Evolutionary conservation across 306 rosid species (phyloP), one percentile per base, ranked within the genome.

Genomic region (Pyrus bretschneideri): DNA sequence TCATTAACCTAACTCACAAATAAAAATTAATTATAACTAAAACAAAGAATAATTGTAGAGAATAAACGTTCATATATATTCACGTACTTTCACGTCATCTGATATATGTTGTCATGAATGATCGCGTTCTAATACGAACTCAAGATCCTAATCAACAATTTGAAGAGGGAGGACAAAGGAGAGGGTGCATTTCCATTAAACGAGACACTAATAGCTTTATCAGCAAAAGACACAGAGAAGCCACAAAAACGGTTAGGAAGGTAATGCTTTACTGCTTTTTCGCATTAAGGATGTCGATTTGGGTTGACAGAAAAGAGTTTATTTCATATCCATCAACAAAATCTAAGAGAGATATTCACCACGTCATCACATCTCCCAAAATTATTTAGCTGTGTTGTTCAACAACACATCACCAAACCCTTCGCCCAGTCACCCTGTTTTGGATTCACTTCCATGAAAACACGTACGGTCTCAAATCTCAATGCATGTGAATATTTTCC

Each of bases 331-430:
- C 67, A 71, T 62, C 38, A 78, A 78, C 76, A 70, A 78, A 70
- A 78, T 78, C 71, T 25, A 17, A 22, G 60, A 23, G 25, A 54
- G 54, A 68, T 31, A 73, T 35, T 55, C 73, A 66, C 72, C 72
- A 66, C 66, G 72, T 76, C 73, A 66, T 35, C 21, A 2, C 55
- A 49, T 49, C 55, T 49, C 14, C 4, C 62, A 29, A 22, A 51
- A 75, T 75, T 51, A 31, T 65, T 30, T 25, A 66, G 79, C 54
- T 66, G 38, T 66, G 38, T 66, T 52, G 72, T 64, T 75, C 63
- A 76, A 67, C 79, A 66, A 66, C 72, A 76, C 65, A 18, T 17
- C 64, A 76, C 55, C 79, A 66, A 76, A 51, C 38, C 79, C 62
- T 54, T 29, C 51, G n/a, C 45, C 77, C 58, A 59, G 64, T 61